Evolutionary conservation across 2,329 filamentous ascomycete genomes (phyloP).

Genomic region (Pseudogymnoascus pannorum): DNA sequence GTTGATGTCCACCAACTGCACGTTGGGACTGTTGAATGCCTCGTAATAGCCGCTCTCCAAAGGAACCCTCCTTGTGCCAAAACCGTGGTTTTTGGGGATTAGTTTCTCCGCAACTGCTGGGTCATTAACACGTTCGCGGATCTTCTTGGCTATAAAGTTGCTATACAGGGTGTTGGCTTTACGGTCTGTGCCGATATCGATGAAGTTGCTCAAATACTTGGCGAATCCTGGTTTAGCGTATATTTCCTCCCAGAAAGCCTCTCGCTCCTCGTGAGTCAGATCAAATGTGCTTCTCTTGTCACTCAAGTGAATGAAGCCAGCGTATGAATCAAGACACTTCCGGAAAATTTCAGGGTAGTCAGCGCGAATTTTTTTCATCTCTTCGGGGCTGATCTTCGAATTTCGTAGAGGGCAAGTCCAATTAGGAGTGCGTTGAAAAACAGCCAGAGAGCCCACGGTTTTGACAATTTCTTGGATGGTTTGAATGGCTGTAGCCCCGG

Average conservation of each 20-base stretch:
- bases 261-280: conserved; percentile 28
- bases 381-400: conserved; percentile 23
- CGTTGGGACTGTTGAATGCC: conserved; percentile 27
- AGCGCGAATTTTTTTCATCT: conserved; percentile 24
- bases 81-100: conserved; percentile 28
- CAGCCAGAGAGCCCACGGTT: conserved; percentile 34
- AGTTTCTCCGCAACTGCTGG: conserved; percentile 30
- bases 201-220: conserved; percentile 27
- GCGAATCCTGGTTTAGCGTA: conserved; percentile 34
- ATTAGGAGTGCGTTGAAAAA: conserved; percentile 24
- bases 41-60: conserved; percentile 27
- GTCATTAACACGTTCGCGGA: conserved; percentile 30
- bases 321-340: conserved; percentile 20
- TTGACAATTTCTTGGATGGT: conserved; percentile 25
- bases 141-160: conserved; percentile 31
- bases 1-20: conserved; percentile 25
- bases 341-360: conserved; percentile 29
- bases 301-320: conserved; percentile 27
- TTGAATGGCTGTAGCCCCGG: conserved; percentile 24
- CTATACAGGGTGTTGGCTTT: conserved; percentile 26
- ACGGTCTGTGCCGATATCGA: conserved; percentile 25
- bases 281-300: conserved; percentile 27
- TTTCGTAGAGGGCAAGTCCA: conserved; percentile 14
- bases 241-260: conserved; percentile 25
- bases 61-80: conserved; percentile 20